Percentiles rank a stretch among this genome's conserved stretches.
phyloP scores from a whole-genome alignment of 768 basidiomycete genomes.

The Cystobasidium onofrii region DNA sequence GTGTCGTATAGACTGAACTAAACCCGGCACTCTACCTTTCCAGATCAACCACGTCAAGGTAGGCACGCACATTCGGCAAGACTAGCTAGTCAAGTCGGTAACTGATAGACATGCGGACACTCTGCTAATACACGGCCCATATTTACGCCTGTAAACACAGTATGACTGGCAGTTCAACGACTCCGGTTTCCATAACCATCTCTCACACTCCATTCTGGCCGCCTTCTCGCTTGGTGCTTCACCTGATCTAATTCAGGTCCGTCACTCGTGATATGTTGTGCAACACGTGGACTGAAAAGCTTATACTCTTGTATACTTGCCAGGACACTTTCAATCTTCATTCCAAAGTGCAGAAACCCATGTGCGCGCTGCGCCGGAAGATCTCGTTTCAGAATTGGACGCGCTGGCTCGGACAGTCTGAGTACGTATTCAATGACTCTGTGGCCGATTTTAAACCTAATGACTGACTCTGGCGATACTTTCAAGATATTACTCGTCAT shows the following conservation, averaged over 20 bases:
- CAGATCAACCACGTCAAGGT: conserved; percentile 30
- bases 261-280: no score
- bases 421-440: not conserved
- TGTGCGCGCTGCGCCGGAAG: conserved; percentile 1
- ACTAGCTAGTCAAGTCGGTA: no score
- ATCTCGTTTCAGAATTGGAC: conserved; percentile 30
- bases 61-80: not conserved
- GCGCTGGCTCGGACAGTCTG: conserved; percentile 25
- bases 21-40: no score
- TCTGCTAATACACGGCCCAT: not conserved
- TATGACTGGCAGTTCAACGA: conserved; percentile 31
- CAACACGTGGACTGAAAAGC: no score
- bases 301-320: no score
- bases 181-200: conserved; percentile 34
- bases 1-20: no score
- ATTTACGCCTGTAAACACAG: not conserved
- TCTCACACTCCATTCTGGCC: conserved; percentile 32
- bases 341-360: not conserved
- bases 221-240: conserved; percentile 31
- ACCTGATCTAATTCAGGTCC: conserved; percentile 11
- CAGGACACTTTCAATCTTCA: conserved; percentile 30
- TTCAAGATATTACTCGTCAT: conserved; percentile 40
- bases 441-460: not conserved
- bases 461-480: not conserved
- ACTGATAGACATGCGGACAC: no score